These are phyloP conservation scores for Scleroderma citrinum DNA, from an alignment of 768 basidiomycete species.

Conservation along the genomic window DNA sequence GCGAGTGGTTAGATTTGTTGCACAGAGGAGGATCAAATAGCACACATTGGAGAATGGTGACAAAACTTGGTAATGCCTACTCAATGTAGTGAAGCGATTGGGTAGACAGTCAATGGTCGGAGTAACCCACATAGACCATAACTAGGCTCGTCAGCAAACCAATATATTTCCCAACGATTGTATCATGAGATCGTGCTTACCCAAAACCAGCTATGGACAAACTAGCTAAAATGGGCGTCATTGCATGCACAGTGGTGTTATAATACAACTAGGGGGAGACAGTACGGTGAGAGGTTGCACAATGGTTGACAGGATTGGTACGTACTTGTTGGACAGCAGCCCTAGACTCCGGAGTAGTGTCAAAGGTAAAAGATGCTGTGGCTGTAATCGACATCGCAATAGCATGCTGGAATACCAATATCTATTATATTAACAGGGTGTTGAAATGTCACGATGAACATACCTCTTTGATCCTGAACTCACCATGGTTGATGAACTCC, in stretches of 20 bases:
- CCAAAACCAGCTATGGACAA: slow-evolving; percentile 63
- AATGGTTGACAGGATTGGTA: slow-evolving; percentile 1
- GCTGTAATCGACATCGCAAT: slow-evolving; percentile 51
- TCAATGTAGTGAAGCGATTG: slow-evolving; percentile 61
- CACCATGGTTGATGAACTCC: slow-evolving; percentile 50
- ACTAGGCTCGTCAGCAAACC: slow-evolving; percentile 20
- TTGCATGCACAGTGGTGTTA: slow-evolving; percentile 46
- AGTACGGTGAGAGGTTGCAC: neutral
- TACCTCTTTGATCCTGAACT: slow-evolving; percentile 55
- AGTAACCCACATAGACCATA: slow-evolving; percentile 57
- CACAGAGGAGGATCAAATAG: neutral
- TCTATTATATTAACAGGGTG: neutral
- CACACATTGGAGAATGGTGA: slow-evolving; percentile 54
- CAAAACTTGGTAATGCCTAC: slow-evolving; percentile 45
- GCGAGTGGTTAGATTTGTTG: slow-evolving; percentile 16
- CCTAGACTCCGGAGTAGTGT: slow-evolving; percentile 49
- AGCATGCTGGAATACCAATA: slow-evolving; percentile 39
- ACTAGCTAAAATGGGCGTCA: slow-evolving; percentile 53
- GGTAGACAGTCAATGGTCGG: slow-evolving; percentile 54
- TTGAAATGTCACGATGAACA: slow-evolving; percentile 1
- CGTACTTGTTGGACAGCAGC: slow-evolving; percentile 54
- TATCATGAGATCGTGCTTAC: slow-evolving; percentile 22
- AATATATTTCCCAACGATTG: neutral
- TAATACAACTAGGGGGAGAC: slow-evolving; percentile 45
- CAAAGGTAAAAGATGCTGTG: slow-evolving; percentile 39